A percentile compares a stretch with the other conserved stretches of the same genome.
These are phyloP conservation scores for Amanita phalloides DNA, from an alignment of 768 basidiomycete species.

Conservation along the genomic window DNA sequence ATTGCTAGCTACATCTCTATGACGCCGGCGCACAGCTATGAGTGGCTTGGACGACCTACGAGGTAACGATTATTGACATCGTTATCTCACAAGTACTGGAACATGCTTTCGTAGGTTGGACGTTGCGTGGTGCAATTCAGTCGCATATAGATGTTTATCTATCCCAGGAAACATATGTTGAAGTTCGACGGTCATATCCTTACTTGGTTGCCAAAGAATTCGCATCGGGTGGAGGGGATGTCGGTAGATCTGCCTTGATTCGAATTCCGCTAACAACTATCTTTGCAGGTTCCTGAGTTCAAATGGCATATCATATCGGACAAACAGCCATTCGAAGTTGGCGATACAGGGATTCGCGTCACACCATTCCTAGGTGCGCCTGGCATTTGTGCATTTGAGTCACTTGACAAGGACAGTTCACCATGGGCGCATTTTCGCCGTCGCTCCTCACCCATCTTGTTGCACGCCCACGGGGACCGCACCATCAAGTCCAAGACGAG, in stretches of 20 bases:
- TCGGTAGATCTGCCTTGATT: conserved; percentile 17
- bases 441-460: conserved; percentile 24
- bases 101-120: conserved; percentile 48
- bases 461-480: conserved; percentile 27
- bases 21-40: conserved; percentile 39
- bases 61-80: conserved; percentile 26
- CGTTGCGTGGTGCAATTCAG: conserved; percentile 53
- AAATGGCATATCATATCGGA: conserved; percentile 76
- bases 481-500: conserved; percentile 24
- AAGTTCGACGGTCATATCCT: conserved; percentile 65
- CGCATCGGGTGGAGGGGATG: conserved; percentile 75
- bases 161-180: conserved; percentile 51
- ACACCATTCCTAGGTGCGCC: conserved; percentile 56
- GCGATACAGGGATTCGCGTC: conserved; percentile 48
- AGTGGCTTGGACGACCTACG: conserved; percentile 86
- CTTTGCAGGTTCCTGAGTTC: conserved; percentile 63
- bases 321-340: conserved; percentile 54
- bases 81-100: background rate
- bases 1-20: conserved; percentile 1
- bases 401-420: conserved; percentile 35
- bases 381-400: background rate
- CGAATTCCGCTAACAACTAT: background rate
- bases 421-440: conserved; percentile 58
- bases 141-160: conserved; percentile 65
- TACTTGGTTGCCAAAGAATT: conserved; percentile 70